Evolutionary conservation across 208 protist genomes (phyloP), one percentile per base, ranked within the genome.

Genomic region (Wallacemonas sp.): DNA sequence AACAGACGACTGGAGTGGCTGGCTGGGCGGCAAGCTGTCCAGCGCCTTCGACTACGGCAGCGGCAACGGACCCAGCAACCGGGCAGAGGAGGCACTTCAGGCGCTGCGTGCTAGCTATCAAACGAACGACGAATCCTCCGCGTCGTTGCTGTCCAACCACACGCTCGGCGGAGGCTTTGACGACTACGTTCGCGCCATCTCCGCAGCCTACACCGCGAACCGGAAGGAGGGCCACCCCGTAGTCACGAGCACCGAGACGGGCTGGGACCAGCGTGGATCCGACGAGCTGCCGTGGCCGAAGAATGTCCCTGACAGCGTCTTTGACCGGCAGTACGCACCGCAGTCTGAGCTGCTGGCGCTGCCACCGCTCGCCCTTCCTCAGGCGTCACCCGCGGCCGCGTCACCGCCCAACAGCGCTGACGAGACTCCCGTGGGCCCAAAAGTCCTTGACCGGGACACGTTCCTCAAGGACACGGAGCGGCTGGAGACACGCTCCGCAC

Each of bases 381-480:
- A 19, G 38, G 21, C 50, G n/a, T 27, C 55, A 0, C n/a, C 39
- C 2, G 5, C 36, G 12, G 5, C 32, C 0, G 0, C 59, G 13
- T 24, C 24, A 19, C 8, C 44, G 3, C 19, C 15, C n/a, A 3
- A 32, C 17, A 34, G 6, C 13, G n/a, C 29, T 30, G n/a, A 9
- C 24, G 4, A 50, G 36, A 1, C 55, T 2, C n/a, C 22, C 8
- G 0, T n/a, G 13, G 27, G 39, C 17, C 46, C 39, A 26, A 50
- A 30, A 21, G 21, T 66, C 34, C 22, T 85, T 27, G 66, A 60
- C 41, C 36, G 32, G n/a, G 64, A 73, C 38, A 85, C 83, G 10
- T 92, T 94, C 52, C 61, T 39, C 19, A 68, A 76, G 12, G 88
- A 94, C 68, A 89, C 83, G 52, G 77, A 88, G 44, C 74, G 69